Conservation (phyloP, 768 basidiomycete genomes). For the Tubosaeta sp. region DNA sequence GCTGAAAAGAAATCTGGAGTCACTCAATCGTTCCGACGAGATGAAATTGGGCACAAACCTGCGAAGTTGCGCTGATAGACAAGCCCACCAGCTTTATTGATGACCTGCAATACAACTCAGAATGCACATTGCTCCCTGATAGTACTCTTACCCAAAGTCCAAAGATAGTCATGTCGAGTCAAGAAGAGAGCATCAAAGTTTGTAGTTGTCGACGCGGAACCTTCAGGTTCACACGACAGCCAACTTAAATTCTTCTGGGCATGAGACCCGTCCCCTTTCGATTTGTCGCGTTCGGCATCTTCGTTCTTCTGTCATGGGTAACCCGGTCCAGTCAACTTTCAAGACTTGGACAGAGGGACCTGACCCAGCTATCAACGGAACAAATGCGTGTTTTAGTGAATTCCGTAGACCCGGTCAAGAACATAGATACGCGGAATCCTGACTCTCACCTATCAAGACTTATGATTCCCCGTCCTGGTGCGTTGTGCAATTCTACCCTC, state of each 20-base stretch:
- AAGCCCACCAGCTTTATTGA: slow-evolving; percentile 97
- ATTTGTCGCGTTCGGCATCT: slow-evolving; percentile 4
- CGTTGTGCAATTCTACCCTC: slow-evolving; percentile 25
- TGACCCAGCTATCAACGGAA: slow-evolving; percentile 43
- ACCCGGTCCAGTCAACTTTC: slow-evolving; percentile 26
- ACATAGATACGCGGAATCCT: slow-evolving; percentile 62
- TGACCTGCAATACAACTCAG: slow-evolving; percentile 52
- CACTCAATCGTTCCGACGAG: background rate
- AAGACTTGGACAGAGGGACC: slow-evolving; percentile 34
- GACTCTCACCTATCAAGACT: slow-evolving; percentile 76
- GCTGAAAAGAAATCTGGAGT: slow-evolving; percentile 44
- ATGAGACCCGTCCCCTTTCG: slow-evolving; percentile 16
- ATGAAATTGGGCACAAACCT: slow-evolving; percentile 44
- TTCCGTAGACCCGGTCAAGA: slow-evolving; percentile 60
- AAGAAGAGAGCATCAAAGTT: slow-evolving; percentile 3
- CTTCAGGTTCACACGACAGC: slow-evolving; percentile 14
- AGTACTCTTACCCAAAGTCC: slow-evolving; percentile 67
- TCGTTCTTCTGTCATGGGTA: slow-evolving; percentile 19
- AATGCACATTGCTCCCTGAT: background rate
- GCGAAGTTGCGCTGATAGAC: slow-evolving; percentile 91
- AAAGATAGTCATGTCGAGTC: slow-evolving; percentile 63
- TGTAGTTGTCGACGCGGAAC: too few relatives aligned
- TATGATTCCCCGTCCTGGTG: slow-evolving; percentile 80
- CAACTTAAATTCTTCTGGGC: background rate
- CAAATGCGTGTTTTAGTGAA: slow-evolving; percentile 49